A percentile compares a stretch with the other conserved stretches of the same genome.
Conservation (phyloP, 2,329 filamentous ascomycete species). For the Aspergillus ustus region DNA sequence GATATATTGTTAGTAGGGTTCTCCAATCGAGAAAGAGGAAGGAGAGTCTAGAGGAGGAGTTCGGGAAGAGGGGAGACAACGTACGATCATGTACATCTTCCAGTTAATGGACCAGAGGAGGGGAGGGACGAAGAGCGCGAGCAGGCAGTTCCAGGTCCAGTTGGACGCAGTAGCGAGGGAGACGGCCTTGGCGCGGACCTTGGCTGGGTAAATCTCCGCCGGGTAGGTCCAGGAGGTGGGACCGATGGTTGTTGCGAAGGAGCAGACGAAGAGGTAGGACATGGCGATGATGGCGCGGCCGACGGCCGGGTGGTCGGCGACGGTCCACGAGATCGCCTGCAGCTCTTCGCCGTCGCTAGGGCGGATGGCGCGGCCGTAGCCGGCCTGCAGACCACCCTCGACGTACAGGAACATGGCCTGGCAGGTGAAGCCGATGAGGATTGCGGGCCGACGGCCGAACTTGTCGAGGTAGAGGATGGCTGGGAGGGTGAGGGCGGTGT, state of each 20-base stretch:
- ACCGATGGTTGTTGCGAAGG: conserved; percentile 32
- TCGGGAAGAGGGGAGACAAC: background rate
- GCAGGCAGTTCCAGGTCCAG: conserved; percentile 27
- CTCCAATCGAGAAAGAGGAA: too few relatives aligned
- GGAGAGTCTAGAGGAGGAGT: background rate
- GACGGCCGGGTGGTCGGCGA: conserved; percentile 24
- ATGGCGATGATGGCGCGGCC: conserved; percentile 33
- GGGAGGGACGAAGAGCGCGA: conserved; percentile 26
- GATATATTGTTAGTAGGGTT: background rate
- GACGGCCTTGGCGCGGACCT: conserved; percentile 27
- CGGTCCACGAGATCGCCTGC: conserved; percentile 25
- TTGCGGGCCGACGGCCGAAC: conserved; percentile 71
- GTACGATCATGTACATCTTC: conserved; percentile 30
- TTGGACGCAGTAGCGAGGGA: conserved; percentile 25
- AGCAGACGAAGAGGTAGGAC: conserved; percentile 33
- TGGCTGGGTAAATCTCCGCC: conserved; percentile 26
- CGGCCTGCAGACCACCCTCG: conserved; percentile 44
- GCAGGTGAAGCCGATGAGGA: conserved; percentile 65
- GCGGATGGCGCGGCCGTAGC: conserved; percentile 18
- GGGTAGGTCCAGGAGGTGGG: conserved; percentile 28
- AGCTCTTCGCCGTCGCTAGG: conserved; percentile 12
- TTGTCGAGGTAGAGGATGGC: conserved; percentile 74
- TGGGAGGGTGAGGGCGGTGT: conserved; percentile 75
- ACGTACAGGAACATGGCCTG: conserved; percentile 56
- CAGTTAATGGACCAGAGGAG: conserved; percentile 27